phyloP scores from a whole-genome alignment of 345 rosid species.

The Eucalyptus globulus region DNA sequence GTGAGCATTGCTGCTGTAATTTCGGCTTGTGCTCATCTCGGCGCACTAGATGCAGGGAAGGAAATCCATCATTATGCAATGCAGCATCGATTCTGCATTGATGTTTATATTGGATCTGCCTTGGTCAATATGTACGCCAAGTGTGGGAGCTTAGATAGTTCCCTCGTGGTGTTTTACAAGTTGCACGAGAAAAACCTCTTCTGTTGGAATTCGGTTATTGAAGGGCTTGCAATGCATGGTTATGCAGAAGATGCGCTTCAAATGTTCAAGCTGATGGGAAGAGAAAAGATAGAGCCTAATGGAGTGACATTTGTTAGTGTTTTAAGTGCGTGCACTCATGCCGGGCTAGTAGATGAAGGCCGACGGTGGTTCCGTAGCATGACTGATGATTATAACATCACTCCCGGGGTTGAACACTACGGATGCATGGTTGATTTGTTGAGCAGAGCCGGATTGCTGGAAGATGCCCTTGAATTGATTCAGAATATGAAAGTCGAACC shows the following conservation, averaged over 20 bases:
- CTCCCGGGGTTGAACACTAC: slow-evolving; percentile 40
- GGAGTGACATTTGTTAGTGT: slow-evolving; percentile 65
- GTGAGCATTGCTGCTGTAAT: slow-evolving; percentile 61
- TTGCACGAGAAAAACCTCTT: slow-evolving; percentile 54
- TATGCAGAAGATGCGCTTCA: slow-evolving; percentile 40
- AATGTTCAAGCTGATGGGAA: slow-evolving; percentile 57
- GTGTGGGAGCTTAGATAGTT: slow-evolving; percentile 56
- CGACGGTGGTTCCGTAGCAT: slow-evolving; percentile 38
- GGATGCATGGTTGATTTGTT: slow-evolving; percentile 76
- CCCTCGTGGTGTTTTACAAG: slow-evolving; percentile 61
- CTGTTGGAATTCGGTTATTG: slow-evolving; percentile 82
- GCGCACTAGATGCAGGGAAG: slow-evolving; percentile 52
- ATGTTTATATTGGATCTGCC: slow-evolving; percentile 76
- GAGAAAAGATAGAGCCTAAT: slow-evolving; percentile 39
- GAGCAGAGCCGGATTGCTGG: slow-evolving; percentile 62
- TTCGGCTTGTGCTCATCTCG: slow-evolving; percentile 83
- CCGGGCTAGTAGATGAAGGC: slow-evolving; percentile 76
- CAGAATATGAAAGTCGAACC: slow-evolving; percentile 34
- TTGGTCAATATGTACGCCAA: slow-evolving; percentile 82
- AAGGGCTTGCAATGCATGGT: slow-evolving; percentile 73
- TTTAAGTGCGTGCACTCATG: slow-evolving; percentile 70
- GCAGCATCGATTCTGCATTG: slow-evolving; percentile 40
- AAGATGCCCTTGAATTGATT: slow-evolving; percentile 50
- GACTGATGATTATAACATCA: slow-evolving; percentile 28
- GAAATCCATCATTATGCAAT: slow-evolving; percentile 48